These are phyloP conservation scores for Nephelium lappaceum DNA, from an alignment of 345 rosid genomes.

Conservation along the genomic window DNA sequence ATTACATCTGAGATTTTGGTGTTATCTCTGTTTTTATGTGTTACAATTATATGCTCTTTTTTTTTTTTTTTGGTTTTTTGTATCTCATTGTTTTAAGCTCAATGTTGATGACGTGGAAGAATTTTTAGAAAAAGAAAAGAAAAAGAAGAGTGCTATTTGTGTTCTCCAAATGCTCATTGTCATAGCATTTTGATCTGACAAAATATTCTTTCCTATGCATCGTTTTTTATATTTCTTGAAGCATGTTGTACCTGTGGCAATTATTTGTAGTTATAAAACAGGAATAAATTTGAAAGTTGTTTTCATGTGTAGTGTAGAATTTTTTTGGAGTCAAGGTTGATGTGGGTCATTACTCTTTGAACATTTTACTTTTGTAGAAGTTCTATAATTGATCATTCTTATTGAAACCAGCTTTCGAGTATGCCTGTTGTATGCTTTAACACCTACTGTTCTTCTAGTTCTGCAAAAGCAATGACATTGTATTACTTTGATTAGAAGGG, in stretches of 20 bases:
- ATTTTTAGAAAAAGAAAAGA: no score
- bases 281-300: constrained; percentile 10
- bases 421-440: not conserved
- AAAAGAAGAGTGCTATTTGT: no score
- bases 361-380: not conserved
- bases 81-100: no score
- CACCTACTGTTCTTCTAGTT: not conserved
- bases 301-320: not conserved
- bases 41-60: no score
- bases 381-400: not conserved
- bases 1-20: no score
- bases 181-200: no score
- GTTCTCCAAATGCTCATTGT: no score
- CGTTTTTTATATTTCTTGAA: not conserved
- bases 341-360: not conserved
- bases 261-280: constrained; percentile 10
- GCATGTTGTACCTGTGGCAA: not conserved
- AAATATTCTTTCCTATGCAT: constrained; percentile 1
- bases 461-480: not conserved
- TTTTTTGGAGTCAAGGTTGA: not conserved
- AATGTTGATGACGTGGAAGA: no score
- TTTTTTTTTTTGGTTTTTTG: no score
- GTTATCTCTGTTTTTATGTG: no score
- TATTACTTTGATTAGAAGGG: constrained; percentile 51
- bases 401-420: not conserved